Evolutionary conservation across 768 basidiomycete species (phyloP).

Genomic region (Cystoderma amianthinum): DNA sequence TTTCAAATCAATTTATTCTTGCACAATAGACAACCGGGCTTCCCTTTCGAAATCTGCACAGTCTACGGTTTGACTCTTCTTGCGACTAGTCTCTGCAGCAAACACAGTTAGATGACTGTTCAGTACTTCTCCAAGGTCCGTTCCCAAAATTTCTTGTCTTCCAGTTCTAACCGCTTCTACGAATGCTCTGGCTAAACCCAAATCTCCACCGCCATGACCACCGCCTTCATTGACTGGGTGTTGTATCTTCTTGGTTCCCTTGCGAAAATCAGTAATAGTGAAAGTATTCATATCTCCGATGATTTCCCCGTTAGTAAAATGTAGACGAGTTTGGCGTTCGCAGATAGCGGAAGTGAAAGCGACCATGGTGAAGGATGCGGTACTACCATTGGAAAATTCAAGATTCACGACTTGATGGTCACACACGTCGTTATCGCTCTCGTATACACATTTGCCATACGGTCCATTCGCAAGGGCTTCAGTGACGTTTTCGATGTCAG

Average conservation of each 20-base stretch:
- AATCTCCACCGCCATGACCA: conserved; percentile 81
- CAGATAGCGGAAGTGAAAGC: conserved; percentile 78
- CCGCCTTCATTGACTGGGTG: conserved; percentile 53
- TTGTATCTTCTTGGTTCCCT: conserved; percentile 33
- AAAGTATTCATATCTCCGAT: conserved; percentile 79
- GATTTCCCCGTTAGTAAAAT: conserved; percentile 84
- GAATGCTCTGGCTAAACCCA: conserved; percentile 70
- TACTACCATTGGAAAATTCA: conserved; percentile 76
- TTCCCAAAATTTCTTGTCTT: conserved; percentile 60
- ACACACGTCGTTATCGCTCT: conserved; percentile 79
- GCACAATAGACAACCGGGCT: no score
- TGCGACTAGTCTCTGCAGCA: conserved; percentile 77
- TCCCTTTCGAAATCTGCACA: conserved; percentile 57
- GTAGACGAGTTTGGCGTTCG: conserved; percentile 76
- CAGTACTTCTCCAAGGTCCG: conserved; percentile 61
- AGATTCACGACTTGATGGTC: conserved; percentile 91
- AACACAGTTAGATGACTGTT: conserved; percentile 81
- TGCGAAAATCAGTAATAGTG: conserved; percentile 73
- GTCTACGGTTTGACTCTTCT: conserved; percentile 62
- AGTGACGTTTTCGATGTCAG: conserved; percentile 83
- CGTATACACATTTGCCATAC: conserved; percentile 83
- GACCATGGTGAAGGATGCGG: conserved; percentile 86
- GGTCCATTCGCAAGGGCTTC: conserved; percentile 62
- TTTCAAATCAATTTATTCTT: conserved; percentile 22
- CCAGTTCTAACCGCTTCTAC: conserved; percentile 65